Evolutionary conservation across 768 basidiomycete species (phyloP), one percentile per base, ranked within the genome.

Genomic region (Leccinum fibrillosum): DNA sequence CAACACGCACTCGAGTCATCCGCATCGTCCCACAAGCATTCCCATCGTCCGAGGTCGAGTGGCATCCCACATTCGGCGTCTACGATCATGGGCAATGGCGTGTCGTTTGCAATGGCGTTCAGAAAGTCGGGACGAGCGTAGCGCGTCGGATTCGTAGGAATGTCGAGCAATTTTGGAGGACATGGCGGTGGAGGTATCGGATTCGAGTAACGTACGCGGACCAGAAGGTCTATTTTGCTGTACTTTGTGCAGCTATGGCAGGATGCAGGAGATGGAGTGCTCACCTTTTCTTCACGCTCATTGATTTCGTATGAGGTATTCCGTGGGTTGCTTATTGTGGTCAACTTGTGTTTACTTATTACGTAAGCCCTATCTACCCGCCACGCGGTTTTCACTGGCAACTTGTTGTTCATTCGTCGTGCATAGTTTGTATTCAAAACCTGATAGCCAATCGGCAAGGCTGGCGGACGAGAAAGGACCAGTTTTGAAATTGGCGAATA

Each of bases 41-140:
- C 87, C 81, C 86, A 94, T 55, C 81, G 83, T 17, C 89, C 88
- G 49, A 96, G 76, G 70, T 98, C 92, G 25, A 99, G 74, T 0
- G 95, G 94, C 94, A 99, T 95, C 0, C 97, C 97, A 63, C 88
- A 89, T 71, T 99, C 97, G 1, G 92, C 92, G 65, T 99, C 97
- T 1, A 98, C 89, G 62, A 98, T 89, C 92, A 98, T 94, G 0
- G 97, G 96, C 19, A 97, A 71, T 0, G 90, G 89, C 11, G 86
- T 84, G 50, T 92, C 91, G 54, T 86, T 85, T 0, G 90, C 89
- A 37, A 97, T 76, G 6, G 86, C 81, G 60, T 90, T 84, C 35
- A 95, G 81, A 64, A 94, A 95, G 64, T 90, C 90, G 6, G 92
- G 89, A 19, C 84, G 83, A 15, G 92, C 89, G 71, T 97, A 94